Conservation (phyloP, 345 rosid genomes). For the Trapa incisa region DNA sequence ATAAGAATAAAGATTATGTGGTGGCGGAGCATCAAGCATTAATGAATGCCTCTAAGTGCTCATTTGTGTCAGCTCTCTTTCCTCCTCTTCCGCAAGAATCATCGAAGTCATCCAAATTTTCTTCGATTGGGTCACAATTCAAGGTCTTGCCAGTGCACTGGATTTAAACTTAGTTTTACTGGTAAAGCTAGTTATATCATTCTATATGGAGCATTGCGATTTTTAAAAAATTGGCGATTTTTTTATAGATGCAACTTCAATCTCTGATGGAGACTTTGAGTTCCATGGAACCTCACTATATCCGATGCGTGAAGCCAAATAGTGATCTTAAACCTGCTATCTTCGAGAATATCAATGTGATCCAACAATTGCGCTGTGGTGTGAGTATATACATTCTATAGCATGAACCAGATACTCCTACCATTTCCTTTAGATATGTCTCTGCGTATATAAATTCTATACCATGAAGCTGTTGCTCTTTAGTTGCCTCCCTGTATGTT, state of each 20-base stretch:
- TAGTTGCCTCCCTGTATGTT: not conserved
- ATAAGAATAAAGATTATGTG: conserved; percentile 88
- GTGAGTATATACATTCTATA: conserved; percentile 38
- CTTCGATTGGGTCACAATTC: conserved; percentile 84
- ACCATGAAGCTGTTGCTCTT: conserved; percentile 1
- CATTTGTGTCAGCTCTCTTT: conserved; percentile 64
- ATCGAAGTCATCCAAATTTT: conserved; percentile 84
- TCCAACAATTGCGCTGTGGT: conserved; percentile 97
- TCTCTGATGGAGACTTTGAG: conserved; percentile 90
- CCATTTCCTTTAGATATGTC: not conserved
- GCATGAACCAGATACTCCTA: conserved; percentile 2
- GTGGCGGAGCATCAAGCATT: conserved; percentile 93
- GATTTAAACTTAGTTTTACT: not conserved
- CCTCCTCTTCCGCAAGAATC: conserved; percentile 79
- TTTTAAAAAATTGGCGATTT: not conserved
- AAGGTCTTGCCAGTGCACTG: conserved; percentile 31
- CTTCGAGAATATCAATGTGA: conserved; percentile 77
- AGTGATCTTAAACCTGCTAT: conserved; percentile 73
- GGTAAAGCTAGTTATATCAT: not conserved
- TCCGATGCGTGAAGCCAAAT: conserved; percentile 98
- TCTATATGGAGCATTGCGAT: not conserved
- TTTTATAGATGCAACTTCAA: conserved; percentile 90
- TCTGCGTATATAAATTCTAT: conserved; percentile 19
- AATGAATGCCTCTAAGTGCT: conserved; percentile 63
- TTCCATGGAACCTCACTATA: conserved; percentile 90